Evolutionary conservation across 345 rosid species (phyloP).

Genomic region (Abelmoschus esculentus): DNA sequence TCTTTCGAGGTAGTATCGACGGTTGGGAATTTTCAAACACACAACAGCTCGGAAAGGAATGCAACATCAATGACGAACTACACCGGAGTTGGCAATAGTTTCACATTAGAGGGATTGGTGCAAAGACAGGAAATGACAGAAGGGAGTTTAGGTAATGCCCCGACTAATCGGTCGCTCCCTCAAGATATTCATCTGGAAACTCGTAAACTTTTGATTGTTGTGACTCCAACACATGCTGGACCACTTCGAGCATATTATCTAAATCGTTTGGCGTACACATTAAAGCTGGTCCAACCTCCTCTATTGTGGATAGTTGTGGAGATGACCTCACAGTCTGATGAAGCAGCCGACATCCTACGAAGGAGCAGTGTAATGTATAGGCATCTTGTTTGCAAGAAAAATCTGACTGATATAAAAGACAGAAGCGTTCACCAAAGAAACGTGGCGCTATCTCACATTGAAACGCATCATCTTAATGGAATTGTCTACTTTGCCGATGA

Average conservation of each 20-base stretch:
- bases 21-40: constrained; percentile 15
- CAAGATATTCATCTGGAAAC: constrained; percentile 16
- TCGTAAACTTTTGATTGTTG: constrained; percentile 46
- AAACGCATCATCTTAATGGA: constrained; percentile 54
- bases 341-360: constrained; percentile 48
- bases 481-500: constrained; percentile 52
- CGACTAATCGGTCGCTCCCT: constrained; percentile 14
- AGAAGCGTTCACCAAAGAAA: constrained; percentile 49
- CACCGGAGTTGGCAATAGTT: constrained; percentile 4
- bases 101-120: constrained; percentile 16
- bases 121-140: constrained; percentile 15
- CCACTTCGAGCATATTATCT: constrained; percentile 43
- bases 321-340: constrained; percentile 45
- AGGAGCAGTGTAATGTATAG: constrained; percentile 49
- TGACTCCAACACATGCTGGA: constrained; percentile 38
- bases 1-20: constrained; percentile 31
- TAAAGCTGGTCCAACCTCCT: constrained; percentile 43
- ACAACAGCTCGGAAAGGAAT: constrained; percentile 15
- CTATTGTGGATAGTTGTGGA: constrained; percentile 68
- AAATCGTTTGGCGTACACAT: constrained; percentile 39
- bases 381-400: constrained; percentile 51
- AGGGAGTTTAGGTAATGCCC: neutral
- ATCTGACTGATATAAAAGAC: constrained; percentile 41
- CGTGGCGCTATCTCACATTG: constrained; percentile 53
- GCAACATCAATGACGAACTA: neutral